phyloP scores from a whole-genome alignment of 768 basidiomycete genomes.

The Strobilomyces dryophilus region DNA sequence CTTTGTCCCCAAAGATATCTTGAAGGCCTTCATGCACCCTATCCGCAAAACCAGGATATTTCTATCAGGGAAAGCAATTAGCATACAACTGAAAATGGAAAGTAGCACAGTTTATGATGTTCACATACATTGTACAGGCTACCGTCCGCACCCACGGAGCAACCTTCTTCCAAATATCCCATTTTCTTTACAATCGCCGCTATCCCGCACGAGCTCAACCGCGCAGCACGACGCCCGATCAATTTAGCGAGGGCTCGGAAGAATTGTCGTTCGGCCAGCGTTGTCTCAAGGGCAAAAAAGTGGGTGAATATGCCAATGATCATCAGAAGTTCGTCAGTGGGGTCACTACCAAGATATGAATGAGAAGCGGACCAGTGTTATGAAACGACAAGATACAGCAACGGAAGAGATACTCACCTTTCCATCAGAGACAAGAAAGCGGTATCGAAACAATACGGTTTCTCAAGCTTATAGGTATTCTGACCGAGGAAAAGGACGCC shows the following conservation, averaged over 20 bases:
- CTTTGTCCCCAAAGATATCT: slow-evolving; percentile 96
- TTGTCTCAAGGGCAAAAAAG: slow-evolving; percentile 96
- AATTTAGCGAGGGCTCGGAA: slow-evolving; percentile 91
- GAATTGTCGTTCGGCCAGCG: slow-evolving; percentile 93
- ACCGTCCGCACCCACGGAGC: slow-evolving; percentile 88
- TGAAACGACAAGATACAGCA: background rate
- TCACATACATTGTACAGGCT: slow-evolving; percentile 84
- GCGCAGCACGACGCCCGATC: slow-evolving; percentile 84
- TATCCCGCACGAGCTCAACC: slow-evolving; percentile 92
- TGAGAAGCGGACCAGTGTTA: background rate
- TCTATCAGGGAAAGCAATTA: slow-evolving; percentile 44
- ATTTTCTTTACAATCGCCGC: slow-evolving; percentile 95
- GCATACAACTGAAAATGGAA: background rate
- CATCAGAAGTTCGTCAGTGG: slow-evolving; percentile 95
- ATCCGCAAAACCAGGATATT: slow-evolving; percentile 96
- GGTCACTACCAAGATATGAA: slow-evolving; percentile 55
- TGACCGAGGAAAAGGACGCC: slow-evolving; percentile 98
- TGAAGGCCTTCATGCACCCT: slow-evolving; percentile 88
- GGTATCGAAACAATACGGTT: slow-evolving; percentile 89
- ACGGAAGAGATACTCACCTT: slow-evolving; percentile 45
- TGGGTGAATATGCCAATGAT: slow-evolving; percentile 96
- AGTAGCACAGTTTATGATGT: background rate
- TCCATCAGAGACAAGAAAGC: slow-evolving; percentile 98
- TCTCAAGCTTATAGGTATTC: slow-evolving; percentile 97
- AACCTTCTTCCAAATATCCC: slow-evolving; percentile 88